Percentiles rank a stretch among this genome's conserved stretches.
Evolutionary conservation across 306 rosid species (phyloP).

Genomic region (Notholithocarpus densiflorus): DNA sequence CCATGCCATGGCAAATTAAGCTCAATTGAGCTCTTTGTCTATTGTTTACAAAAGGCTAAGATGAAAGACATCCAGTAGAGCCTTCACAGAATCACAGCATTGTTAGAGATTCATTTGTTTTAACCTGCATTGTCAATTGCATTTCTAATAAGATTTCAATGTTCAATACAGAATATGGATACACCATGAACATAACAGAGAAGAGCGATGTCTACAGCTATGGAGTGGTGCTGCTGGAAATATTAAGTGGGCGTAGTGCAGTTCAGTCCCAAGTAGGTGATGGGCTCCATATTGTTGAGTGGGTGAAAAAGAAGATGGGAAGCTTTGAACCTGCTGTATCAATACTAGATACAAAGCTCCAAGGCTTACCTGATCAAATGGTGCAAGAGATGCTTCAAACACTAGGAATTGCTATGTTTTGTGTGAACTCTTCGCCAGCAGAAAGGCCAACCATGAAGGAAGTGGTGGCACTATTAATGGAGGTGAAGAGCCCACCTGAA

Average conservation of each 20-base stretch:
- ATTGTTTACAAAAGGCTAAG: not conserved
- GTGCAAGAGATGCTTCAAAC: constrained; percentile 99
- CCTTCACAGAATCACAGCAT: not conserved
- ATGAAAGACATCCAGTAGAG: not conserved
- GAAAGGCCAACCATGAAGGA: constrained; percentile 98
- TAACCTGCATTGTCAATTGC: not conserved
- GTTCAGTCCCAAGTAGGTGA: constrained; percentile 72
- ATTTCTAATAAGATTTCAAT: constrained; percentile 22
- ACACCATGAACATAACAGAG: constrained; percentile 97
- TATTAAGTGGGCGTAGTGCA: constrained; percentile 85
- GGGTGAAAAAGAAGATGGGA: constrained; percentile 99
- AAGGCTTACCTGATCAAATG: constrained; percentile 86
- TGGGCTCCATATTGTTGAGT: constrained; percentile 92
- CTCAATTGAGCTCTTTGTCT: constrained; percentile 13
- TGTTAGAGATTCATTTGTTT: not conserved
- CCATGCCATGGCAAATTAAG: too few species aligned
- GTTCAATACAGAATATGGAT: constrained; percentile 77
- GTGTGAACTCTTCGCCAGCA: constrained; percentile 79
- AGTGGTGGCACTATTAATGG: constrained; percentile 86
- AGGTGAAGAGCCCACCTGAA: constrained; percentile 84
- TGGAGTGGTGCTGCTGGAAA: constrained; percentile 91
- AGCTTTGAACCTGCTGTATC: constrained; percentile 89
- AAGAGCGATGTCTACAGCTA: constrained; percentile 97
- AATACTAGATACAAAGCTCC: constrained; percentile 82
- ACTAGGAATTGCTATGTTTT: constrained; percentile 97